Conservation (phyloP, 148 eudicot species). For the Nepenthes mirabilis region DNA sequence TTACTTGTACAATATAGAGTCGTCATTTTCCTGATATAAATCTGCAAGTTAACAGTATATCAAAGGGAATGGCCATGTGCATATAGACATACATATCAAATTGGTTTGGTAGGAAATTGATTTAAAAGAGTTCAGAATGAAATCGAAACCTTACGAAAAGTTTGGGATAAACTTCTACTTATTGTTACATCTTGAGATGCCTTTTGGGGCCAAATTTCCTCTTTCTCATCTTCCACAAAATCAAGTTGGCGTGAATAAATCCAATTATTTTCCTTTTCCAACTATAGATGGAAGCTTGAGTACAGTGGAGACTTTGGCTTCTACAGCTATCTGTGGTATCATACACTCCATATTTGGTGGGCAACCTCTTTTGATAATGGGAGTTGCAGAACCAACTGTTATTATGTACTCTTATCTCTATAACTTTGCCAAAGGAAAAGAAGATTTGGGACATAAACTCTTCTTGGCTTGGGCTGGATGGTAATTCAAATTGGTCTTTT, state of each 20-base stretch:
- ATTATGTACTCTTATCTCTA: slow-evolving; percentile 65
- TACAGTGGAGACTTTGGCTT: slow-evolving; percentile 57
- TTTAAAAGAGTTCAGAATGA: too few species aligned
- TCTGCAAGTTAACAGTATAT: too few species aligned
- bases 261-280: neutral
- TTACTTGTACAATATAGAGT: too few species aligned
- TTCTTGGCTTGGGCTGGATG: slow-evolving; percentile 71
- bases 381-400: slow-evolving; percentile 76
- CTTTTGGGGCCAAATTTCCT: too few species aligned
- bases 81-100: too few species aligned
- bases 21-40: too few species aligned
- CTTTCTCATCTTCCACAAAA: too few species aligned
- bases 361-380: slow-evolving; percentile 58
- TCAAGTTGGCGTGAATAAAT: neutral
- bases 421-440: slow-evolving; percentile 36
- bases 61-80: too few species aligned
- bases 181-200: neutral
- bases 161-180: too few species aligned
- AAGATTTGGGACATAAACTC: slow-evolving; percentile 34
- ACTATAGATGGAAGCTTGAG: slow-evolving; percentile 55
- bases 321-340: slow-evolving; percentile 70
- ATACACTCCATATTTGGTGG: slow-evolving; percentile 62
- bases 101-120: too few species aligned
- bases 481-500: slow-evolving; percentile 12
- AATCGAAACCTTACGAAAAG: too few species aligned